phyloP scores from a whole-genome alignment of 768 basidiomycete genomes.

The Hygrophorus russula region DNA sequence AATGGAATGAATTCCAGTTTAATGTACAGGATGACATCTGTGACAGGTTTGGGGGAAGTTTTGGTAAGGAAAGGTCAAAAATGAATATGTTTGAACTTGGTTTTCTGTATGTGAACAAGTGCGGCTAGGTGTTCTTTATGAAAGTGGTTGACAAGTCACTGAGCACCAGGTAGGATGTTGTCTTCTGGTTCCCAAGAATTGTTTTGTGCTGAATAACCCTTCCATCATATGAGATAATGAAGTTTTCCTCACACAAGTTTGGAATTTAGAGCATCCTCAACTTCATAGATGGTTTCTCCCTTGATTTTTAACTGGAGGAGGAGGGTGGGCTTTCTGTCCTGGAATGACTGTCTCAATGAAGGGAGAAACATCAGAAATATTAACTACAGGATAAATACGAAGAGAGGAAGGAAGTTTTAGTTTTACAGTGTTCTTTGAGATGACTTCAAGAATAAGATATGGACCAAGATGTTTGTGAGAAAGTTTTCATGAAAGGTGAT shows the following conservation, averaged over 20 bases:
- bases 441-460: constrained; percentile 2
- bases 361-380: constrained; percentile 5
- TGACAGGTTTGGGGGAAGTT: not conserved
- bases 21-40: not conserved
- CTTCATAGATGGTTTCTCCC: constrained; percentile 7
- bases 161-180: constrained; percentile 12
- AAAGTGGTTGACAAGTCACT: not conserved
- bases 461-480: constrained; percentile 8
- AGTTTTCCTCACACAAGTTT: constrained; percentile 1
- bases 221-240: constrained; percentile 9
- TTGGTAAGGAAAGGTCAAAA: not conserved
- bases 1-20: too few relatives aligned
- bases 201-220: not conserved
- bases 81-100: not conserved
- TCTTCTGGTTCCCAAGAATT: not conserved
- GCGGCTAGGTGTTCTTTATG: not conserved
- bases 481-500: constrained; percentile 7
- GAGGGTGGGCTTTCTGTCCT: constrained; percentile 4
- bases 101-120: not conserved
- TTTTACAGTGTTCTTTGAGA: constrained; percentile 6
- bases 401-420: constrained; percentile 10
- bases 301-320: constrained; percentile 5
- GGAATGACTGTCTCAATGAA: constrained; percentile 2
- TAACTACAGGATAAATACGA: constrained; percentile 11
- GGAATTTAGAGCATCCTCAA: constrained; percentile 9